These are phyloP conservation scores for Ulota crispa DNA, from an alignment of 225 moss, liverwort and hornwort species.

Conservation along the genomic window DNA sequence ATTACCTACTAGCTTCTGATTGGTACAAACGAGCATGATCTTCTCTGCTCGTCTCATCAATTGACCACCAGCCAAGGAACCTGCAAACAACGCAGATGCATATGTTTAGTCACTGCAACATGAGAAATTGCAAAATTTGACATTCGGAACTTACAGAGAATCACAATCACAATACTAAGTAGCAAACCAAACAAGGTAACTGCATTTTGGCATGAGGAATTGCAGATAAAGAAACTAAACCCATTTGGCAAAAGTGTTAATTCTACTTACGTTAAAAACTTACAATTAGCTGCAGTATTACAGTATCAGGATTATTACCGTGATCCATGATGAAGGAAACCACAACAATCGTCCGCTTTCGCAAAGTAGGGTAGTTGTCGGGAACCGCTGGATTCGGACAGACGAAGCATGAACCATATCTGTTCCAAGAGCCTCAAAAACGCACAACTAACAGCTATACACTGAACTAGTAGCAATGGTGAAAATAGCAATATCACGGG, in stretches of 20 bases:
- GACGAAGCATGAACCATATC: conserved; percentile 75
- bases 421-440: conserved; percentile 74
- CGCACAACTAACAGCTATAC: conserved; percentile 75
- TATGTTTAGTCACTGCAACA: background rate
- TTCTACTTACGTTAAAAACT: background rate
- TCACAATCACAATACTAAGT: background rate
- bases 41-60: conserved; percentile 91
- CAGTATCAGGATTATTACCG: conserved; percentile 43
- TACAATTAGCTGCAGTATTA: background rate
- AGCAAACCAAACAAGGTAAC: background rate
- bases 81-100: conserved; percentile 34
- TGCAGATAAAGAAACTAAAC: background rate
- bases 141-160: conserved; percentile 5
- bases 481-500: conserved; percentile 75
- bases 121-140: background rate
- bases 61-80: conserved; percentile 99
- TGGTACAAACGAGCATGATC: conserved; percentile 92
- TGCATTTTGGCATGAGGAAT: background rate
- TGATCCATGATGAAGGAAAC: conserved; percentile 95
- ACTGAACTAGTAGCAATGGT: conserved; percentile 84
- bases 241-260: background rate
- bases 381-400: conserved; percentile 64
- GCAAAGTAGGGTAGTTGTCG: conserved; percentile 69
- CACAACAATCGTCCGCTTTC: conserved; percentile 90
- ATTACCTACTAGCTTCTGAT: conserved; percentile 76